These are phyloP conservation scores for Lithohypha guttulata DNA, from an alignment of 2,329 filamentous ascomycete species.

Conservation along the genomic window DNA sequence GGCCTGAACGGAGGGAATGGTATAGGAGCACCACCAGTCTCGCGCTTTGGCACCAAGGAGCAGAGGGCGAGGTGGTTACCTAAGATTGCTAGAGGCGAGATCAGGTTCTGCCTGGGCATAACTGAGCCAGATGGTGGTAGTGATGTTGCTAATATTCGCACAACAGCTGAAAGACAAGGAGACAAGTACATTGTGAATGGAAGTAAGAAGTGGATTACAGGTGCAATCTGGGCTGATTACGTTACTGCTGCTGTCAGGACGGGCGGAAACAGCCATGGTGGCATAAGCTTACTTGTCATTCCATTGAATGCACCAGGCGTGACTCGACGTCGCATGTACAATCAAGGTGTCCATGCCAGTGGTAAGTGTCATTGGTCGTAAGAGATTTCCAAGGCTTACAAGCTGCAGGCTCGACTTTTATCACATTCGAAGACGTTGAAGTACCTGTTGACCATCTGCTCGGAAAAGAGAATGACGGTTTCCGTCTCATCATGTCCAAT, in stretches of 20 bases:
- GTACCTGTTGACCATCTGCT: slow-evolving; percentile 61
- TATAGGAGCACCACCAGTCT: slow-evolving; percentile 58
- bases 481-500: slow-evolving; percentile 66
- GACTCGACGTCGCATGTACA: slow-evolving; percentile 56
- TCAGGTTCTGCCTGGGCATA: slow-evolving; percentile 63
- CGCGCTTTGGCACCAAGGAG: slow-evolving; percentile 53
- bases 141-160: slow-evolving; percentile 63
- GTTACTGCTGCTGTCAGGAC: slow-evolving; percentile 63
- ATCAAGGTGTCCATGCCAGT: slow-evolving; percentile 57
- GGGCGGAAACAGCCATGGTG: slow-evolving; percentile 55
- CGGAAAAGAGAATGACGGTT: slow-evolving; percentile 57
- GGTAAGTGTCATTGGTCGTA: slow-evolving; percentile 30
- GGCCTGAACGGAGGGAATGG: slow-evolving; percentile 53
- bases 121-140: slow-evolving; percentile 66
- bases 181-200: slow-evolving; percentile 61
- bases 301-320: slow-evolving; percentile 59
- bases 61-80: slow-evolving; percentile 58
- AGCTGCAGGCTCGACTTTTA: slow-evolving; percentile 59
- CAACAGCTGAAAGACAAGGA: slow-evolving; percentile 55
- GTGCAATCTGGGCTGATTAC: slow-evolving; percentile 60
- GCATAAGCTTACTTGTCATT: slow-evolving; percentile 57
- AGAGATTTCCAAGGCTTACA: slow-evolving; percentile 44
- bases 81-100: slow-evolving; percentile 54
- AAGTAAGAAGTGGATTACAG: slow-evolving; percentile 71
- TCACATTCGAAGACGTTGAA: slow-evolving; percentile 65